Base-by-base conservation (phyloP, 2,329 filamentous ascomycete genomes). In the Aspergillus pseudoglaucus region DNA sequence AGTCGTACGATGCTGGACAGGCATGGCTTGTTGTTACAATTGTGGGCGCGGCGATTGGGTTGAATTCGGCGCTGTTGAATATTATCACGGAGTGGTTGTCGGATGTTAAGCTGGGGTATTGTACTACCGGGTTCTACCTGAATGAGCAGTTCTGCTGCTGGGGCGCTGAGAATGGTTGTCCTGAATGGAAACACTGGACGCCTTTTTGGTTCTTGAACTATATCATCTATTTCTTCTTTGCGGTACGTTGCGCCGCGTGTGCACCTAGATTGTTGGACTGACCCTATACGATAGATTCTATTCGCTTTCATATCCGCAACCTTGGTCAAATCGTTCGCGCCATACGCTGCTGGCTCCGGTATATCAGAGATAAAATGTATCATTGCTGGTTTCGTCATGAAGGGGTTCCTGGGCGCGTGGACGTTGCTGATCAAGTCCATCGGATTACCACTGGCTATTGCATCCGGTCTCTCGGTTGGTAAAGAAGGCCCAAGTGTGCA, bases 291-390 rank as follows among this genome's bases (percentile, higher is more conserved):
- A 9, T 59, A 88, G 82, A 82, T 84, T 1, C 64, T 87, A 2
- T 95, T 97, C 65, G 87, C 91, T 15, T 86, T 87, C 46, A 85
- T 85, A 3, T 85, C 90, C 2, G 90, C 90, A 0, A 83, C 80
- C 33, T 76, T 98, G 37, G 93, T 98, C 63, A 93, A 89, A 65
- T 83, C 82, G 1, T 97, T 93, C 68, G 90, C 93, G 4, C 93
- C 93, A 0, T 98, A 98, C 66, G 93, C 93, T 9, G 93, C 93
- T 30, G 93, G 93, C 14, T 95, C 89, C 10, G 93, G 93, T 37
- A 98, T 98, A 49, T 96, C 90, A 10, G 93, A 98, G 73, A 98
- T 98, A 77, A 98, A 98, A 70, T 95, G 90, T 70, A 97, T 98
- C 64, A 95, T 98, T 63, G 93, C 91, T 4, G 93, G 93, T 3